Percentiles rank a stretch among this genome's conserved stretches.
Evolutionary conservation across 768 basidiomycete genomes (phyloP).

Genomic region (Calocybe gangraenosa): DNA sequence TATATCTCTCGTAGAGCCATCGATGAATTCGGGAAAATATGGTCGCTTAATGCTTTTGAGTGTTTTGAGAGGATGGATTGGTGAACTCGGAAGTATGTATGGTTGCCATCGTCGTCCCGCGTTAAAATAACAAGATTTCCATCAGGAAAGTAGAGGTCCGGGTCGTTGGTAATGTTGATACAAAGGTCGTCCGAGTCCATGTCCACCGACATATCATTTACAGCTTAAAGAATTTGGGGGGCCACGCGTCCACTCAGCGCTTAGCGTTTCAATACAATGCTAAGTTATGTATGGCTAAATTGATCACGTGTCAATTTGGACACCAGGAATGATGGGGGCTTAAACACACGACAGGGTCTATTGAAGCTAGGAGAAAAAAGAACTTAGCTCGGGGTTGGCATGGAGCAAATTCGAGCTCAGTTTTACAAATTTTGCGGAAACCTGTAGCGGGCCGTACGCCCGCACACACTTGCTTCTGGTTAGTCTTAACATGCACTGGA

Average conservation of each 20-base stretch:
- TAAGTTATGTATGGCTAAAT: too few species aligned
- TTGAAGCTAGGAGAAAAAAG: too few species aligned
- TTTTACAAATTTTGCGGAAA: too few species aligned
- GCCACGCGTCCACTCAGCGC: background rate
- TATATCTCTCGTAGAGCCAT: constrained; percentile 16
- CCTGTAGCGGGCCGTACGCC: too few species aligned
- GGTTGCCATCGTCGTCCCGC: constrained; percentile 20
- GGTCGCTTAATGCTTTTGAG: constrained; percentile 22
- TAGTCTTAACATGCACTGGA: too few species aligned
- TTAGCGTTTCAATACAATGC: too few species aligned
- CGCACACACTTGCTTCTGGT: too few species aligned
- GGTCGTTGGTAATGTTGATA: constrained; percentile 23
- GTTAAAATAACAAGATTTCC: constrained; percentile 23
- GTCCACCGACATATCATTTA: constrained; percentile 19
- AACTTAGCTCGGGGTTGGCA: too few species aligned
- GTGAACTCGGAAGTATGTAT: constrained; percentile 23
- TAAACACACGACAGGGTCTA: too few species aligned
- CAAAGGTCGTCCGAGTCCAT: constrained; percentile 19
- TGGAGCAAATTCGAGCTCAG: too few species aligned
- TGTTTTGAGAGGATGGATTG: constrained; percentile 24
- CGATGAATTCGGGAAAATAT: constrained; percentile 16
- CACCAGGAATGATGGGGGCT: too few species aligned
- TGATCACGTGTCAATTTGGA: too few species aligned
- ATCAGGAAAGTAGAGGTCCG: constrained; percentile 22
- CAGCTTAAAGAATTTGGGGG: constrained; percentile 5